Base-by-base conservation (phyloP, 306 rosid genomes). In the Luffa aegyptiaca region DNA sequence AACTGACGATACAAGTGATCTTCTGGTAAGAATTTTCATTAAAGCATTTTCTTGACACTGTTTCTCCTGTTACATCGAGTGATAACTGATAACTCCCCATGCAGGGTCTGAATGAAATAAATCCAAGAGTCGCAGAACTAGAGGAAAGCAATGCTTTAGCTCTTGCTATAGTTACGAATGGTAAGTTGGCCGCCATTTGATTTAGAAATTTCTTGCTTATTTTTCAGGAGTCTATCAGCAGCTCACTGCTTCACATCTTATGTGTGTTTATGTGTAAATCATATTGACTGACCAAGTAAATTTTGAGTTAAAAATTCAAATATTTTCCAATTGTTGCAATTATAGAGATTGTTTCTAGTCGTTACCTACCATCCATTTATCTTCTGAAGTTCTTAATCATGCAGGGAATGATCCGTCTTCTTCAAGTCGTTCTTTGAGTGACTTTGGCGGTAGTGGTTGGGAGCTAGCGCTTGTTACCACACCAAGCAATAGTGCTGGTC, bases 91-190 rank as follows among this genome's bases (percentile, higher is more conserved):
- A 26, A 26, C 31, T 26, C 42, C 31, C 80, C 68, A 69, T 83
- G 81, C 79, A 95, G 99, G 96, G 98, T 83, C 87, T 95, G 63
- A 80, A 64, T 70, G 94, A 89, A 83, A 79, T 91, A 80, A 88
- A 91, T 88, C 92, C 97, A 41, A 90, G 65, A 86, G 88, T 89
- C 45, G 84, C 81, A 84, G 97, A 93, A 84, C 78, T 93, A 45
- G 99, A 95, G 83, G 94, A 95, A 69, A 80, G 78, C 81, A 93
- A 93, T 83, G 97, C 98, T 80, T 80, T 91, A 82, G 99, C 99
- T 17, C 94, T 95, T 41, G 99, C 99, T 26, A 93, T 95, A 73
- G 59, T 86, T 85, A 88, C 90, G 86, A 70, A 86, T 35, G 94
- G 99, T 93, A 85, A 21, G 92, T 80, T 59, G 63, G 55, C 51